Evolutionary conservation across 345 rosid species (phyloP).

Genomic region (Fremontodendron californicum): DNA sequence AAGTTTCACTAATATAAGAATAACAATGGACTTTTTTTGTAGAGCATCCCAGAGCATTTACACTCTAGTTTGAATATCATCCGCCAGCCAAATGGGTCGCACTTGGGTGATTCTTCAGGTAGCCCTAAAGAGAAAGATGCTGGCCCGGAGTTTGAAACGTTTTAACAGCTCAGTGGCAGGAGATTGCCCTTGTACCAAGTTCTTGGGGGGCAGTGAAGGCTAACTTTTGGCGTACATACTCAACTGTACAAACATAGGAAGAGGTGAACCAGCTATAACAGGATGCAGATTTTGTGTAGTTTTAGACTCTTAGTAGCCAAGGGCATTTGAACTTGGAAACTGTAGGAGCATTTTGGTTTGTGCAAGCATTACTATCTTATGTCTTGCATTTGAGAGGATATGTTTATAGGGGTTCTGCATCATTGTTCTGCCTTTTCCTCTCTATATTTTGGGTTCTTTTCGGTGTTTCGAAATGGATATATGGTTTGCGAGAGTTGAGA

Average conservation of each 20-base stretch:
- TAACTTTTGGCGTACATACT: constrained; percentile 33
- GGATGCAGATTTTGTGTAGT: constrained; percentile 41
- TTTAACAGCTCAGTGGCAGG: constrained; percentile 18
- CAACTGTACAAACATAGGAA: constrained; percentile 40
- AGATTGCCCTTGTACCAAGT: constrained; percentile 15
- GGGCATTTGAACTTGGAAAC: not conserved
- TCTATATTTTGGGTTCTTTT: constrained; percentile 10
- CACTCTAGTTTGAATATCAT: constrained; percentile 38
- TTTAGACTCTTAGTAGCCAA: constrained; percentile 4
- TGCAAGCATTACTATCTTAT: constrained; percentile 2
- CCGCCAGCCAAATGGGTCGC: constrained; percentile 32
- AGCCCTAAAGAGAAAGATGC: constrained; percentile 22
- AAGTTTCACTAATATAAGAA: not conserved
- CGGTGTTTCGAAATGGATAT: not conserved
- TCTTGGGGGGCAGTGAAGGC: constrained; percentile 21
- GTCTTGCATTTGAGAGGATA: constrained; percentile 16
- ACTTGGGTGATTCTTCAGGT: constrained; percentile 26
- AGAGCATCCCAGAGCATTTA: constrained; percentile 39
- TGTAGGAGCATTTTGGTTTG: constrained; percentile 20
- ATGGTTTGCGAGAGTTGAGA: not conserved
- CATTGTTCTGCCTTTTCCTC: constrained; percentile 5
- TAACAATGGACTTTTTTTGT: not conserved
- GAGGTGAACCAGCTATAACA: constrained; percentile 21
- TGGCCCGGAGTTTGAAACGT: constrained; percentile 22
- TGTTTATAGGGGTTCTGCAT: constrained; percentile 11